Evolutionary conservation across 2,329 filamentous ascomycete genomes (phyloP).

Genomic region (Volutella citrinella): DNA sequence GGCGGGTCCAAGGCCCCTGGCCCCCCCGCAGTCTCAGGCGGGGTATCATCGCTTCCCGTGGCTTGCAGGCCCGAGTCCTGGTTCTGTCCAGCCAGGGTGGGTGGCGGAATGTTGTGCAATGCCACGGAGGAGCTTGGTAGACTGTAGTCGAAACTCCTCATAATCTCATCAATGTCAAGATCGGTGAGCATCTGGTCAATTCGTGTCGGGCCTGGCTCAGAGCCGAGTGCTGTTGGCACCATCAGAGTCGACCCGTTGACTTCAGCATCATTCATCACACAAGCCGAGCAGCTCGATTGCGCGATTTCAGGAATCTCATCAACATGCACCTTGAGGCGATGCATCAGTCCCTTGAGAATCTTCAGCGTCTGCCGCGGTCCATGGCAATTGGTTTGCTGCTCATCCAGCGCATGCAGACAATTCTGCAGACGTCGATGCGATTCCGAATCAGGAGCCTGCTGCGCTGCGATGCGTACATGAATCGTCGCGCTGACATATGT

Average conservation of each 20-base stretch:
- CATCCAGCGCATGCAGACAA: constrained; percentile 41
- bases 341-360: constrained; percentile 10
- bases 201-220: too few relatives aligned
- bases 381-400: constrained; percentile 38
- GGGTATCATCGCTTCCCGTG: too few relatives aligned
- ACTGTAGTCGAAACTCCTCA: constrained; percentile 5
- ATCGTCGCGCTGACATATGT: constrained; percentile 52
- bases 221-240: too few relatives aligned
- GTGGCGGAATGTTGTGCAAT: too few relatives aligned
- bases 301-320: background rate
- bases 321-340: background rate
- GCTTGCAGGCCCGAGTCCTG: too few relatives aligned
- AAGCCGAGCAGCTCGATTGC: background rate
- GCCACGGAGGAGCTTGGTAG: too few relatives aligned
- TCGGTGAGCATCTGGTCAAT: background rate
- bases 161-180: constrained; percentile 3
- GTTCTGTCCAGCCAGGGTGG: too few relatives aligned
- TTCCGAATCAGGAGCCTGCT: constrained; percentile 34
- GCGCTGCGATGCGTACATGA: constrained; percentile 46
- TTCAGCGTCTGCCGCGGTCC: constrained; percentile 8
- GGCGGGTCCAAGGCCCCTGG: too few relatives aligned
- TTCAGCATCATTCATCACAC: too few relatives aligned
- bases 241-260: too few relatives aligned
- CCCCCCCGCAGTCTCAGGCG: too few relatives aligned
- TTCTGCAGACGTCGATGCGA: constrained; percentile 36